Evolutionary conservation across 495 filamentous ascomycete species (phyloP).

Genomic region (Penicillium pulvis): DNA sequence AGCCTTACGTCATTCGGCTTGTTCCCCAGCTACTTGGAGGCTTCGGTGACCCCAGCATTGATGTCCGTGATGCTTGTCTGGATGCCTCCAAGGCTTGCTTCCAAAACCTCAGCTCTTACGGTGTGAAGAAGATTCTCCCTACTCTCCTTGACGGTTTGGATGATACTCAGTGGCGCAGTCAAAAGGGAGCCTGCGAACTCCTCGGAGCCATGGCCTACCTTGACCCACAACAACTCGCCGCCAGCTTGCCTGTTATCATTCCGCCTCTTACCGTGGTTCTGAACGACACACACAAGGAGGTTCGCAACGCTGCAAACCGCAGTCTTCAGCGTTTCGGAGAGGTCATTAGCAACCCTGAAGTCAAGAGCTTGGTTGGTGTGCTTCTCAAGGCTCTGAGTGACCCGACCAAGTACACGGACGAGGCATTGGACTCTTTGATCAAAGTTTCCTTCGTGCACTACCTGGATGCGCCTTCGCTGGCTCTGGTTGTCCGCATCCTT

Average conservation of each 20-base stretch:
- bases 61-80: slow-evolving; percentile 89
- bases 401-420: slow-evolving; percentile 95
- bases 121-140: slow-evolving; percentile 91
- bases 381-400: slow-evolving; percentile 96
- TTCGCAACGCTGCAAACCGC: slow-evolving; percentile 85
- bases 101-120: slow-evolving; percentile 87
- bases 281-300: slow-evolving; percentile 98
- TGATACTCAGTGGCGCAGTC: slow-evolving; percentile 95
- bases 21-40: slow-evolving; percentile 86
- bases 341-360: slow-evolving; percentile 96
- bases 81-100: slow-evolving; percentile 95
- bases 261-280: slow-evolving; percentile 90
- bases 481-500: slow-evolving; percentile 90
- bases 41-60: slow-evolving; percentile 84
- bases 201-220: slow-evolving; percentile 98
- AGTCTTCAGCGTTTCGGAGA: slow-evolving; percentile 97
- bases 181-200: slow-evolving; percentile 95
- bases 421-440: slow-evolving; percentile 89
- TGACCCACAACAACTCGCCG: slow-evolving; percentile 88
- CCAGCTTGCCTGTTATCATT: slow-evolving; percentile 93
- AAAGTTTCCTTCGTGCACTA: slow-evolving; percentile 97
- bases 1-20: slow-evolving; percentile 94
- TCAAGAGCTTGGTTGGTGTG: slow-evolving; percentile 85
- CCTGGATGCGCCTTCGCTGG: slow-evolving; percentile 91
- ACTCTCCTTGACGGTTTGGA: slow-evolving; percentile 91